Base-by-base conservation (phyloP, 768 basidiomycete genomes). In the Mycena maculata region DNA sequence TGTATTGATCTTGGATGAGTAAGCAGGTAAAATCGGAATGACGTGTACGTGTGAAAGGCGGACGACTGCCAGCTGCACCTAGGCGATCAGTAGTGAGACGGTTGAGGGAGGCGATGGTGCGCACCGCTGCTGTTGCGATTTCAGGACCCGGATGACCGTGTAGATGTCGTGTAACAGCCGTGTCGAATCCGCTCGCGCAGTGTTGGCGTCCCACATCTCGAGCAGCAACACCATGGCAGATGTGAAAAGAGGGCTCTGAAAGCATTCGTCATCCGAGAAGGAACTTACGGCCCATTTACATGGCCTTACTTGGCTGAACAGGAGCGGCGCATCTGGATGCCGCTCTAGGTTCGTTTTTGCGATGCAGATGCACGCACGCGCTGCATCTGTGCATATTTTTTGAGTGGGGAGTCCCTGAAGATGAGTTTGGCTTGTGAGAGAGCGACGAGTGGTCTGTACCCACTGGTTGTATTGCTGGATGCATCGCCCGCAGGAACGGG, bases 351-450 rank as follows among this genome's bases (percentile, higher is more conserved):
- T 79, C 15, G 79, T 76, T 61, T 89, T 87, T 48, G 87, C 74
- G 36, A 91, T 80, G 52, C 87, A 87, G 22, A 82, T 82, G 50
- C 83, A 86, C 0, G 88, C 87, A 11, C 89, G 80, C 0, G 90
- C 87, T 5, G 90, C 83, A 30, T 88, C 90, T 36, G 85, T 85
- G 75, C 89, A 90, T 60, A 90, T 90, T 0, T 88, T 86, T 9
- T 90, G 81, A 0, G 88, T 89, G 2, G 89, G 87, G 69, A 88
- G 84, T 0, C 27, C 16, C 57, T 60, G 28, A 25, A 27, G n/a
- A 18, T 13, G 33, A 6, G 4, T 7, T 38, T 4, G 10, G 39
- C n/a, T n/a, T n/a, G n/a, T n/a, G n/a, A n/a, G n/a, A n/a, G n/a
- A n/a, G n/a, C n/a, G 22, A 28, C 25, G 9, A 2, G 28, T 4